Evolutionary conservation across 2,329 filamentous ascomycete genomes (phyloP).

Genomic region (Trichoderma guizhouense): DNA sequence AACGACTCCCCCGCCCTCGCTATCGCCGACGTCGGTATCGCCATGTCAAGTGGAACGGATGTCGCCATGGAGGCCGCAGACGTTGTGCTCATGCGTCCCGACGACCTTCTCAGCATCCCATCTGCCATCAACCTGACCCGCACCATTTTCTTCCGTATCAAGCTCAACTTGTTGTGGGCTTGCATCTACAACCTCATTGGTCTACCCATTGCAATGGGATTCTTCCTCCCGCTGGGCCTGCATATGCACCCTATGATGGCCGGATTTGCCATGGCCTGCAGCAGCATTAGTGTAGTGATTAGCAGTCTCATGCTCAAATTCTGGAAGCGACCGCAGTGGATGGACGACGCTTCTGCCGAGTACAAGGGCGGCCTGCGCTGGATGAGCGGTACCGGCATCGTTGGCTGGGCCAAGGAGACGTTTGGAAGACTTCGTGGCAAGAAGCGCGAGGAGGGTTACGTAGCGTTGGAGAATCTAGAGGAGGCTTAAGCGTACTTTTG

Average conservation of each 20-base stretch:
- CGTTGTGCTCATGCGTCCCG: constrained; percentile 90
- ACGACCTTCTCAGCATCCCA: constrained; percentile 90
- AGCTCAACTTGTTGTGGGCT: constrained; percentile 88
- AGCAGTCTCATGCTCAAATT: constrained; percentile 81
- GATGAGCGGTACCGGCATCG: constrained; percentile 42
- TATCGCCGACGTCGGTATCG: constrained; percentile 89
- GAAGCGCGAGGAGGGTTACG: constrained; percentile 54
- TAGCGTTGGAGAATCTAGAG: constrained; percentile 55
- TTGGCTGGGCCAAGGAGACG: constrained; percentile 43
- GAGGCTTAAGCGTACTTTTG: constrained; percentile 33
- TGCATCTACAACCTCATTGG: constrained; percentile 91
- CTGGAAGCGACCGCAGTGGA: constrained; percentile 83
- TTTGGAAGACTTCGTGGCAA: constrained; percentile 36
- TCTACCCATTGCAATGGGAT: constrained; percentile 92
- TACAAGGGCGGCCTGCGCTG: constrained; percentile 48
- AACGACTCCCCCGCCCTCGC: constrained; percentile 96
- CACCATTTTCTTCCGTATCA: constrained; percentile 87
- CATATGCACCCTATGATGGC: constrained; percentile 92
- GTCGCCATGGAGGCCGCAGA: constrained; percentile 97
- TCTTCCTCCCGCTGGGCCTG: constrained; percentile 86
- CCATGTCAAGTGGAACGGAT: constrained; percentile 87
- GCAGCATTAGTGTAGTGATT: constrained; percentile 83
- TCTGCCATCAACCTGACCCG: constrained; percentile 77
- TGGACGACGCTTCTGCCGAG: constrained; percentile 68
- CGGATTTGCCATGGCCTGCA: constrained; percentile 88